Conservation (phyloP, 2,329 filamentous ascomycete species). For the Polytolypa hystricis region DNA sequence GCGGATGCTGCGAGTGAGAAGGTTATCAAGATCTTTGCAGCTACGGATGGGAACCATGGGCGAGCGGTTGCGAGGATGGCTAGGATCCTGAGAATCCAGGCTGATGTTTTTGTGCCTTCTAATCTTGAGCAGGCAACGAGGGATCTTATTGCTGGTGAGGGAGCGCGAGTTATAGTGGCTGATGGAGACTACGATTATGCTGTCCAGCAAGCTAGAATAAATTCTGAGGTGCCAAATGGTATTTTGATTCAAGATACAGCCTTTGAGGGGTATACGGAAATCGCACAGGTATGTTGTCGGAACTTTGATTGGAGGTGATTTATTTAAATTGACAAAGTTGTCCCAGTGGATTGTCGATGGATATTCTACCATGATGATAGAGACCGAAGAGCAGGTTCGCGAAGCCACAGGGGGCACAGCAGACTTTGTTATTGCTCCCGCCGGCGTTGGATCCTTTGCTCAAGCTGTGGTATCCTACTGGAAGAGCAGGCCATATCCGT, state of each 20-base stretch:
- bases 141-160: constrained; percentile 49
- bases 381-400: constrained; percentile 53
- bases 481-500: constrained; percentile 34
- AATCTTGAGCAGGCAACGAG: constrained; percentile 46
- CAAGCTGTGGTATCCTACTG: constrained; percentile 58
- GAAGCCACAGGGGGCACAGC: constrained; percentile 27
- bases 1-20: constrained; percentile 20
- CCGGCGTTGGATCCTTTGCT: constrained; percentile 62
- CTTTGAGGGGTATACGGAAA: constrained; percentile 53
- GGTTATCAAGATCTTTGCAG: constrained; percentile 44
- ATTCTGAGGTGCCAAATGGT: constrained; percentile 26
- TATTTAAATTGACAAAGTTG: too few species aligned
- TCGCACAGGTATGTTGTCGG: too few species aligned
- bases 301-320: too few species aligned
- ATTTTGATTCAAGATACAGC: constrained; percentile 60
- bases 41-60: constrained; percentile 69
- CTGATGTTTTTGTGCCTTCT: constrained; percentile 52
- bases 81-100: constrained; percentile 43
- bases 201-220: constrained; percentile 39
- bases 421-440: constrained; percentile 50
- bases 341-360: constrained; percentile 67
- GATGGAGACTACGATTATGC: constrained; percentile 55
- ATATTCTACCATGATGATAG: constrained; percentile 60
- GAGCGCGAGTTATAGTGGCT: constrained; percentile 46
- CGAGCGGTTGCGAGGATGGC: constrained; percentile 62